phyloP scores from a whole-genome alignment of 2,329 filamentous ascomycete genomes.

The Pseudopyricularia javanii region DNA sequence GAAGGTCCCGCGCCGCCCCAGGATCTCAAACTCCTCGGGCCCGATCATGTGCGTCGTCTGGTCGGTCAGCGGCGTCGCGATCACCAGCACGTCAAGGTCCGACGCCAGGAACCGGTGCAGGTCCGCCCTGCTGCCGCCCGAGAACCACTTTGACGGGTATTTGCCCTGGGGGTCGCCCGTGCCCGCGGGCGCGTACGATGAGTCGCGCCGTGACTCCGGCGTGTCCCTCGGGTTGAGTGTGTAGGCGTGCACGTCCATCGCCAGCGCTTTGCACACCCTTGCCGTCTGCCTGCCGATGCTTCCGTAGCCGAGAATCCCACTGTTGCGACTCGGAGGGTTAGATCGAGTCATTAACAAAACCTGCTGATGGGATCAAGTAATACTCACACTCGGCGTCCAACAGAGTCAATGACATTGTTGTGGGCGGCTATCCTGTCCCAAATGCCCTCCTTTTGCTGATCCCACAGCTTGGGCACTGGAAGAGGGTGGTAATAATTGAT shows the following conservation, averaged over 20 bases:
- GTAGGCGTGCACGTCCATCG: conserved; percentile 57
- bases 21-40: conserved; percentile 15
- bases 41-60: conserved; percentile 28
- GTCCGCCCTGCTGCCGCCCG: conserved; percentile 16
- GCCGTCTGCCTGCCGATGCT: conserved; percentile 31
- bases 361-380: not conserved
- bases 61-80: conserved; percentile 26
- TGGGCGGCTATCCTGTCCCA: conserved; percentile 4
- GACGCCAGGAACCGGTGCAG: conserved; percentile 26
- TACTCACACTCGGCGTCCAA: conserved; percentile 20
- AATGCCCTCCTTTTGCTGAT: conserved; percentile 7
- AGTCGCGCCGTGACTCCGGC: conserved; percentile 43
- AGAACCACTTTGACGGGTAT: conserved; percentile 28
- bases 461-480: conserved; percentile 18
- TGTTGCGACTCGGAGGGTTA: conserved; percentile 11
- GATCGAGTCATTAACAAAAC: not conserved
- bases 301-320: conserved; percentile 30
- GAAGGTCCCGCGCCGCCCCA: conserved; percentile 26
- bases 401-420: conserved; percentile 14
- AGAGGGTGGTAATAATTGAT: conserved; percentile 17
- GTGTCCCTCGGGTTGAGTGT: conserved; percentile 41
- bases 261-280: conserved; percentile 41
- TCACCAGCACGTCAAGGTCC: conserved; percentile 27
- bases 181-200: conserved; percentile 50
- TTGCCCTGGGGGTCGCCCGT: conserved; percentile 34